Percentiles rank a stretch among this genome's conserved stretches.
Conservation (phyloP, 2,329 filamentous ascomycete species). For the Pleomassaria siparia region DNA sequence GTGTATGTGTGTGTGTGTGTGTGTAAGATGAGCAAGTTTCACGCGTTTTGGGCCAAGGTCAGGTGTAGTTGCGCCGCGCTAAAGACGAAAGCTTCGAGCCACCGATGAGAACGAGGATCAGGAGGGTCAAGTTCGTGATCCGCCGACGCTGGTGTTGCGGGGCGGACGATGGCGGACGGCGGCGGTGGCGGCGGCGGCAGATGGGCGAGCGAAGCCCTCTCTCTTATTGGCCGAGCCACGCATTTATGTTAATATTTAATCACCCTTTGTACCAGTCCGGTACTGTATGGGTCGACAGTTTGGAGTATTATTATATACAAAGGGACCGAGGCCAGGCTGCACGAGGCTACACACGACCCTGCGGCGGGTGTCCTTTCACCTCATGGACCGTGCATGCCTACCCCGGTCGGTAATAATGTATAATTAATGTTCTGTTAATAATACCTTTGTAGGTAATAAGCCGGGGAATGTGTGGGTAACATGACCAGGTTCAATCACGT, state of each 20-base stretch:
- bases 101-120: slow-evolving; percentile 4
- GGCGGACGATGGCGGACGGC: neutral
- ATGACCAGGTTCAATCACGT: no score
- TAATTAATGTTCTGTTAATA: no score
- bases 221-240: no score
- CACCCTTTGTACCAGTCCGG: no score
- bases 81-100: slow-evolving; percentile 10
- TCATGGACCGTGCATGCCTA: no score
- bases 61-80: slow-evolving; percentile 7
- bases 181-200: neutral
- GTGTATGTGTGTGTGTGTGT: neutral
- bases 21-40: slow-evolving; percentile 23
- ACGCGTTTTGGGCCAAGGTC: slow-evolving; percentile 6
- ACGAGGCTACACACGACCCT: no score
- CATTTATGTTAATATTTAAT: neutral
- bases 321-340: neutral
- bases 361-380: no score
- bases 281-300: no score
- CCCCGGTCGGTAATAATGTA: no score
- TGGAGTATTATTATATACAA: neutral
- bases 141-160: neutral
- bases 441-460: no score
- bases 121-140: neutral
- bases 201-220: neutral
- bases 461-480: no score